Evolutionary conservation across 2,329 filamentous ascomycete species (phyloP).

Genomic region (Nakataea oryzae): DNA sequence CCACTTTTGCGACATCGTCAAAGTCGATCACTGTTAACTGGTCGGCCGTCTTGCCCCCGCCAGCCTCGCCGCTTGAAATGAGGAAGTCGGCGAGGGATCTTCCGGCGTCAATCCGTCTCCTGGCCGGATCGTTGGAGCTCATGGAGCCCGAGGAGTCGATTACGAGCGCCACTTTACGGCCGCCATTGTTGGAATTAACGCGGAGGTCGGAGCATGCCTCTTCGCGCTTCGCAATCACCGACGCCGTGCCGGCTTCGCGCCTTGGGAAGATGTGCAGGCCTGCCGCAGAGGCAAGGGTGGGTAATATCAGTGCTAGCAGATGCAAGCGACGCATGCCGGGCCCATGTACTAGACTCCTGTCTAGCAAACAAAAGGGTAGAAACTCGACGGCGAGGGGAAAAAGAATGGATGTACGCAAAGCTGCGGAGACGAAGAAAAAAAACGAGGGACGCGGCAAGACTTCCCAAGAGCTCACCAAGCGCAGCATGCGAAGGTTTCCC

Average conservation of each 20-base stretch:
- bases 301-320: neutral
- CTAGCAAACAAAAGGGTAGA: neutral
- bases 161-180: constrained; percentile 15
- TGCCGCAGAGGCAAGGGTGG: neutral
- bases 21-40: constrained; percentile 14
- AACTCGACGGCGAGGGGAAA: neutral
- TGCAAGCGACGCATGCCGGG: neutral
- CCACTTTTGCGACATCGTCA: constrained; percentile 6
- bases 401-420: no score
- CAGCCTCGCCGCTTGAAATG: constrained; percentile 10
- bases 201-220: constrained; percentile 1
- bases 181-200: constrained; percentile 11
- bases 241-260: neutral
- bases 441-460: neutral
- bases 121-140: constrained; percentile 9
- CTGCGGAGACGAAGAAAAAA: neutral
- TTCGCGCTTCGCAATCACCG: constrained; percentile 5
- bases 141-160: constrained; percentile 15
- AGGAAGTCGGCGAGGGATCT: constrained; percentile 12
- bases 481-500: neutral
- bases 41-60: constrained; percentile 9
- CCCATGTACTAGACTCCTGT: neutral
- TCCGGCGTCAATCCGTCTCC: constrained; percentile 11
- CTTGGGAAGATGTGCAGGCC: neutral
- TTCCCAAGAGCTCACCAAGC: neutral